These are phyloP conservation scores for Raffaelea ambrosiae DNA, from an alignment of 2,329 filamentous ascomycete species.

Conservation along the genomic window DNA sequence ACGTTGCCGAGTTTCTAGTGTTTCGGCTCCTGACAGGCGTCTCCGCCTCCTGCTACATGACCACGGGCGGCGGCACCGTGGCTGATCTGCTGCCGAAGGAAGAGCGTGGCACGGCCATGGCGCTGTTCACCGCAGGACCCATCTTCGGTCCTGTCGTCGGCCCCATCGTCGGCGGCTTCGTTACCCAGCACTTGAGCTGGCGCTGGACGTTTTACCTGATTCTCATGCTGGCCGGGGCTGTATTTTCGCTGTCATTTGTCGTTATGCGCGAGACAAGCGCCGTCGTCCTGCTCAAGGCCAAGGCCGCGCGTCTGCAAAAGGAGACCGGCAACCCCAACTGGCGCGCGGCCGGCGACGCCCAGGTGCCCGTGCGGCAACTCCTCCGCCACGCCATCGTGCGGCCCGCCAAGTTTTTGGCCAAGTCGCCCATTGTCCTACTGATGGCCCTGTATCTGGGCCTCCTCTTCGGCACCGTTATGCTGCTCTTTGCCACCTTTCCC, in stretches of 20 bases:
- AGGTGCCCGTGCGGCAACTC: conserved; percentile 36
- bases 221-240: conserved; percentile 15
- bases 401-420: conserved; percentile 43
- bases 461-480: conserved; percentile 47
- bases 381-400: conserved; percentile 33
- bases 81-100: conserved; percentile 52
- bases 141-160: conserved; percentile 36
- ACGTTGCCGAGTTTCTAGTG: conserved; percentile 39
- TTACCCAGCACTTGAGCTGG: conserved; percentile 32
- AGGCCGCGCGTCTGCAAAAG: conserved; percentile 26
- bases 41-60: conserved; percentile 56
- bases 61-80: conserved; percentile 59
- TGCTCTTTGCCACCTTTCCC: conserved; percentile 44
- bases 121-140: conserved; percentile 25
- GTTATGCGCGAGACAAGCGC: conserved; percentile 3
- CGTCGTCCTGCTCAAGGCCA: conserved; percentile 21
- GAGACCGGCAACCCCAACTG: conserved; percentile 22
- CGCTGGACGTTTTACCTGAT: conserved; percentile 40
- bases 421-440: conserved; percentile 40
- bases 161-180: conserved; percentile 33
- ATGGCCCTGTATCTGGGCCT: conserved; percentile 44
- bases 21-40: conserved; percentile 57
- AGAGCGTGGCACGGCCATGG: conserved; percentile 49
- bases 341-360: conserved; percentile 34
- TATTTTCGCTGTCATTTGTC: not conserved